Conservation (phyloP, 257 asterid genomes). For the Petunia secreta region DNA sequence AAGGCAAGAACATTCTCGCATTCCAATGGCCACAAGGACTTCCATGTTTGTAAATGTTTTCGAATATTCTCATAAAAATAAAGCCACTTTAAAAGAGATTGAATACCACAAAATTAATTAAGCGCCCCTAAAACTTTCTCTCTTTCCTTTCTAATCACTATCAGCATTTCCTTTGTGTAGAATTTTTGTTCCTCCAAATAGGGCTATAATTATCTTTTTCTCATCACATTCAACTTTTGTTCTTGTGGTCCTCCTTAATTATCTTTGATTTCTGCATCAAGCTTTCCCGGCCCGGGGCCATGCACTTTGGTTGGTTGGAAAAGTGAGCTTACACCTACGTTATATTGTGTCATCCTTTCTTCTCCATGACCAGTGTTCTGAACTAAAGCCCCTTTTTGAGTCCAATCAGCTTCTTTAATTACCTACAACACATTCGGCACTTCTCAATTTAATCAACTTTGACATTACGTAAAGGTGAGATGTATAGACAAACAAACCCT, state of each 20-base stretch:
- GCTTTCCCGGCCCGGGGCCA: neutral
- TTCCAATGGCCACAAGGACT: neutral
- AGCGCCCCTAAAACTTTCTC: too few species aligned
- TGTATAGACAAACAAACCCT: too few species aligned
- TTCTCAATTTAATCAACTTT: too few species aligned
- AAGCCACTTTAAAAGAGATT: neutral
- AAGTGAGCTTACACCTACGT: neutral
- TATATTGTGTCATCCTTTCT: neutral
- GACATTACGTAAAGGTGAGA: too few species aligned
- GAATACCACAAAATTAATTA: slow-evolving; percentile 19
- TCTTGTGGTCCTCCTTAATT: slow-evolving; percentile 22
- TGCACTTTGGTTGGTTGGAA: slow-evolving; percentile 30
- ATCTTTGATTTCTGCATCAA: neutral
- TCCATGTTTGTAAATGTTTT: neutral
- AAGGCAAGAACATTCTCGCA: neutral
- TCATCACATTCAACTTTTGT: slow-evolving; percentile 21
- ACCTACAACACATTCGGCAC: too few species aligned
- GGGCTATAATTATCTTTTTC: neutral
- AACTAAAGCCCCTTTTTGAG: too few species aligned
- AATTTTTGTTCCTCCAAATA: slow-evolving; percentile 25
- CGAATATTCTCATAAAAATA: neutral
- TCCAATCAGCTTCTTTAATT: too few species aligned
- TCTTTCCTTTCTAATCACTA: too few species aligned
- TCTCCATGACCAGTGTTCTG: neutral
- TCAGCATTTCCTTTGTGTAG: neutral